Percentiles rank a stretch among this genome's conserved stretches.
Evolutionary conservation across 352 stramenopile genomes (phyloP).

Genomic region (Phytopythium helicoides): DNA sequence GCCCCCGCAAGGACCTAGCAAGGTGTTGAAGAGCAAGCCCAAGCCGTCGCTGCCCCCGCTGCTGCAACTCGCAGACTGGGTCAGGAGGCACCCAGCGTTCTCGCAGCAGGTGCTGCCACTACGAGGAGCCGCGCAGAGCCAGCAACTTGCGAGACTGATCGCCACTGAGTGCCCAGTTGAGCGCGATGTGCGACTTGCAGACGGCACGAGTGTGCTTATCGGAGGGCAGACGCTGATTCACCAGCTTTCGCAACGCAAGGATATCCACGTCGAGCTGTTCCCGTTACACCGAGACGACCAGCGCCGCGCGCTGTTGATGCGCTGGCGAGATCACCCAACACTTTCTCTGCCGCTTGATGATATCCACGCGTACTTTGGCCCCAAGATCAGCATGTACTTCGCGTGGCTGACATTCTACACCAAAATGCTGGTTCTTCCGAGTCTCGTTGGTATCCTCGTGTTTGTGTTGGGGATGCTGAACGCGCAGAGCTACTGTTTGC

Average conservation of each 20-base stretch:
- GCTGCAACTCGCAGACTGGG: constrained; percentile 33
- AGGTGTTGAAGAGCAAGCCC: constrained; percentile 5
- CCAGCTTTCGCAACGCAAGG: constrained; percentile 25
- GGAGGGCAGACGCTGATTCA: constrained; percentile 38
- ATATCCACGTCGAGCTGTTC: constrained; percentile 33
- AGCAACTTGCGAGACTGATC: constrained; percentile 55
- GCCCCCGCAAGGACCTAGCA: constrained; percentile 7
- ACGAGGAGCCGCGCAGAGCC: constrained; percentile 41
- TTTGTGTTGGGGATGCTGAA: constrained; percentile 40
- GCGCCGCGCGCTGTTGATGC: constrained; percentile 33
- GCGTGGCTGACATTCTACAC: constrained; percentile 88
- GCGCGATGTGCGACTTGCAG: constrained; percentile 30
- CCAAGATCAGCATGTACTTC: constrained; percentile 73
- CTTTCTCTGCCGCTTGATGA: constrained; percentile 34
- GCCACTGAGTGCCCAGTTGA: constrained; percentile 38
- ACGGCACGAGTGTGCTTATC: constrained; percentile 28
- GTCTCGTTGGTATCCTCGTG: constrained; percentile 47
- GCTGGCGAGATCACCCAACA: constrained; percentile 36
- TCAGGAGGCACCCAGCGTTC: constrained; percentile 45
- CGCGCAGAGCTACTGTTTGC: constrained; percentile 39
- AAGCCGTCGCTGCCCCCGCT: constrained; percentile 4
- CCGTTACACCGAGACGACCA: constrained; percentile 59
- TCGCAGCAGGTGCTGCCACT: constrained; percentile 41
- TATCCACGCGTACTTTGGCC: constrained; percentile 65
- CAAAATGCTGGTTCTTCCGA: constrained; percentile 57